Base-by-base conservation (phyloP, 139 green algal species). In the Chlorella sorokiniana region DNA sequence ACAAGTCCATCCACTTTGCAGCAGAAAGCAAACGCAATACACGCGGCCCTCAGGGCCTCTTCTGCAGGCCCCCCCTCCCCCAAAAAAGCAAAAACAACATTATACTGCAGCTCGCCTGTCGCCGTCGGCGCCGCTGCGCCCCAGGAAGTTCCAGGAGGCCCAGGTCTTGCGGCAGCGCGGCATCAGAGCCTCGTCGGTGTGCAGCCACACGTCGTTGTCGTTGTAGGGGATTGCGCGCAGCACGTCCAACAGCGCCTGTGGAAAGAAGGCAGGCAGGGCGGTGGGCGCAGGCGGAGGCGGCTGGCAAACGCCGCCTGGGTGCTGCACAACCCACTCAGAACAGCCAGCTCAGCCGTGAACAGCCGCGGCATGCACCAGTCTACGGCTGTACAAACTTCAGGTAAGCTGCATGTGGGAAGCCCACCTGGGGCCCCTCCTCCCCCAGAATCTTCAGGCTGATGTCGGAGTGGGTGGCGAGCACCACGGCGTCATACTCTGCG, bases 131-230 rank as follows among this genome's bases (percentile, higher is more conserved):
- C 65, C 42, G 37, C 41, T 84, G 56, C 72, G 72, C 16, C 85
- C 87, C 38, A 98, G 78, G 83, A 93, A 96, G 88, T 99, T 99
- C 96, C 96, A 99, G 61, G 85, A 93, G 2, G 94, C 86, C 96
- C 96, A 99, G 16, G 87, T 84, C 48, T 89, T 88, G 38, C 85
- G 81, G 65, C 77, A 83, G 3, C 31, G 45, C 0, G 95, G 96
- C 96, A 99, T 98, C 1, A 98, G 88, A 4, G 31, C 81, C 35
- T 44, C 71, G 62, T 97, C 93, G 38, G 89, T 93, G 86, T 99
- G 96, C 78, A 98, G 89, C 76, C 92, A 97, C 1, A 99, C 81
- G 37, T 96, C 91, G 74, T 97, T 98, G 14, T 86, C 73, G 65
- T 85, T 88, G 87, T 98, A 98, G 0, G 94, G 93, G 62, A 98